A percentile compares a stretch with the other conserved stretches of the same genome.
Evolutionary conservation across 2,329 filamentous ascomycete species (phyloP).

Genomic region (Coniochaeta hoffmannii): DNA sequence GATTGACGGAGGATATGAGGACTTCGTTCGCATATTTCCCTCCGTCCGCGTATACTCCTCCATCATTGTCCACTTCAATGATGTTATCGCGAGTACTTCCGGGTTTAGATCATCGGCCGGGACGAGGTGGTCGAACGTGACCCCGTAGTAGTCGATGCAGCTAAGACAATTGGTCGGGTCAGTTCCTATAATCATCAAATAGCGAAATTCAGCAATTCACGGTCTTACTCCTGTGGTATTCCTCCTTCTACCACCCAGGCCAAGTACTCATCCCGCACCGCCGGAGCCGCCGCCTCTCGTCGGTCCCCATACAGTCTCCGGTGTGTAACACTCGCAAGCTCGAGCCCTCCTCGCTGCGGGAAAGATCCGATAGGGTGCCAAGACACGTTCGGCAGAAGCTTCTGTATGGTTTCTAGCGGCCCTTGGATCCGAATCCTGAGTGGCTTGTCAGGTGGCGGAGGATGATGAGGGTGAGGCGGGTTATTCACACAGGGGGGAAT

Average conservation of each 20-base stretch:
- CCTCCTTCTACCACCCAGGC: constrained; percentile 9
- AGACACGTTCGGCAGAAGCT: neutral
- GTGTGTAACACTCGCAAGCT: constrained; percentile 13
- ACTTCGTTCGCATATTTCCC: constrained; percentile 18
- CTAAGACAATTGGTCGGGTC: constrained; percentile 3
- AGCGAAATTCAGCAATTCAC: neutral
- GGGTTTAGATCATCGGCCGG: constrained; percentile 24
- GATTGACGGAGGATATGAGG: constrained; percentile 25
- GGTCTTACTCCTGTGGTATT: neutral
- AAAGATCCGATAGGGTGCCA: constrained; percentile 5
- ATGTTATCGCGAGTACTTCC: constrained; percentile 37
- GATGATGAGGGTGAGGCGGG: constrained; percentile 9
- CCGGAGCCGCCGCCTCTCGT: neutral
- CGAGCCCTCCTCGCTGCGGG: constrained; percentile 12
- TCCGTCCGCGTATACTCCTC: constrained; percentile 16
- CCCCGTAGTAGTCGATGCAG: constrained; percentile 28
- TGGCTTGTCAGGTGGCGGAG: constrained; percentile 10
- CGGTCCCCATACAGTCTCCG: constrained; percentile 8
- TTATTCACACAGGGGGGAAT: constrained; percentile 11
- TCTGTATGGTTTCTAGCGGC: constrained; percentile 11
- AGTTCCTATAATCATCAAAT: neutral
- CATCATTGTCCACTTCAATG: constrained; percentile 29
- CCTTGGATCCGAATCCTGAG: constrained; percentile 15
- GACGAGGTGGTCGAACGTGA: constrained; percentile 33
- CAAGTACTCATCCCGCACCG: constrained; percentile 11